Base-by-base conservation (phyloP, 176 grass and related monocot genomes). In the Musa schizocarpa region DNA sequence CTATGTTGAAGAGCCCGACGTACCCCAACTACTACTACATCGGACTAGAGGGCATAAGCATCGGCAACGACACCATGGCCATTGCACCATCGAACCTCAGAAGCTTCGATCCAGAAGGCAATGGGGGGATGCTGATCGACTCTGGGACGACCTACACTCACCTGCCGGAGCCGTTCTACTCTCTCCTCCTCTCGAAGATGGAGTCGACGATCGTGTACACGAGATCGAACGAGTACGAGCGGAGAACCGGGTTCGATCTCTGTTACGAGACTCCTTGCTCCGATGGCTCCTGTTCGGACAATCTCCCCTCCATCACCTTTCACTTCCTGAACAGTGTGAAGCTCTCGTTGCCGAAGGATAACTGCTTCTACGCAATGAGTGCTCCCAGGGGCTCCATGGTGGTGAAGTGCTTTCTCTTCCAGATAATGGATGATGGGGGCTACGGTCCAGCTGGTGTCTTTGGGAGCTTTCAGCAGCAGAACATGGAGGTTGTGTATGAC, bases 391-490 rank as follows among this genome's bases (percentile, higher is more conserved):
- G 74, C 43, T 69, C 70, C 1, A 53, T 65, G 29, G 86, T 84
- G 11, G 75, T 88, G 6, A 84, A 84, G 82, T 88, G 82, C 75
- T 55, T 84, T 19, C 58, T 88, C 74, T 70, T 88, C 22, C 75
- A 81, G 63, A 65, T 51, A 29, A 88, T 81, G 86, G 82, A 84
- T 9, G 70, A 74, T 11, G 81, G 3, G 0, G 83, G 19, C 0
- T 10, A 43, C 14, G 85, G 86, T 3, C 78, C 82, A 9, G 78
- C 27, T 13, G 79, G 70, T 1, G 75, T 88, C 3, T 72, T 84
- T 11, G 86, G 86, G 12, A 84, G 82, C 82, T 84, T 88, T 29
- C 86, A 88, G 71, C 69, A 84, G 82, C 82, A 88, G 71, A 88
- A 85, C 24, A 79, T 88, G 66, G 79, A 88, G 79, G 79, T 88